Evolutionary conservation across 768 basidiomycete genomes (phyloP), one percentile per base, ranked within the genome.

Genomic region (Lentinula edodes): DNA sequence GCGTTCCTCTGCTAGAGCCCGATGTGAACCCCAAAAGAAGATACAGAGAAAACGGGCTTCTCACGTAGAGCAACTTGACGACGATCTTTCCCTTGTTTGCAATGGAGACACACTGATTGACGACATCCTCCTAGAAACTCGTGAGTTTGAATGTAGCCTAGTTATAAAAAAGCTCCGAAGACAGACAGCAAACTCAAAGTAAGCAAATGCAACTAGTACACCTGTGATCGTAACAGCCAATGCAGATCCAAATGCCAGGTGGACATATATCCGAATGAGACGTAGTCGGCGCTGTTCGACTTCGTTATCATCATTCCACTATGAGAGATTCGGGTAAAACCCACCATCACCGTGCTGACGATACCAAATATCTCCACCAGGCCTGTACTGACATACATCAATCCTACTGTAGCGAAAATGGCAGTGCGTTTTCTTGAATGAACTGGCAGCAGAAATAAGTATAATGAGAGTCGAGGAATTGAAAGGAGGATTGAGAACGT

Each of bases 141-240:
- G 9, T 43, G 8, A 48, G 36, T 18, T 55, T 28, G 38, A 42
- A 28, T 3, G 6, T 10, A 5, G 23, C 10, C 20, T 6, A 9
- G 15, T 23, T n/a, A 20, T n/a, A 5, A 5, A 20, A 20, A 18
- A 23, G n/a, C 35, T 6, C 12, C 15, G 18, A 45, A n/a, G 39
- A 72, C 78, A 45, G 61, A 78, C 77, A 23, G 75, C 70, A 36
- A 75, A 72, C 23, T 69, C 63, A 64, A 76, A 78, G 61, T 78
- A 79, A n/a, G 75, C 66, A 12, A 75, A 64, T 15, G 75, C 73
- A 1, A 68, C 66, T 15, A 78, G 57, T 57, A 76, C 71, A 10
- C 75, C 76, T 13, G 76, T 73, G 6, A 68, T 67, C 1, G 72
- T 74, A 28, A 76, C 72, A 15, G 78, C 63, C 42, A 75, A 58